These are phyloP conservation scores for Ceratobasidium sp. DNA, from an alignment of 1,284 basidiomycete species.

Conservation along the genomic window DNA sequence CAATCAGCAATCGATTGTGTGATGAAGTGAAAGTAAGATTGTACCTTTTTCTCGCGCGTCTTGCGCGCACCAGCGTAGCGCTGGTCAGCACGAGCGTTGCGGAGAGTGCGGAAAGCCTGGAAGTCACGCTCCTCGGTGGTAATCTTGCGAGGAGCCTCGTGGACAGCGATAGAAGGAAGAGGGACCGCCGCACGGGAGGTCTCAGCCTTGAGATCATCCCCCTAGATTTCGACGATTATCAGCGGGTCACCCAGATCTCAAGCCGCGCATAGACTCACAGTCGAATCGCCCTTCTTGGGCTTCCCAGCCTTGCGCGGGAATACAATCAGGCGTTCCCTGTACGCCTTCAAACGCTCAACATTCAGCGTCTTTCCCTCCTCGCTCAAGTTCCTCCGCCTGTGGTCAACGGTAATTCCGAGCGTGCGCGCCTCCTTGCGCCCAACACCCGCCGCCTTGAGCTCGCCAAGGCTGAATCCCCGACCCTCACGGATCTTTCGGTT, in stretches of 20 bases:
- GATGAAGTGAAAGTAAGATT: slow-evolving; percentile 48
- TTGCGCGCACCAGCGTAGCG: slow-evolving; percentile 91
- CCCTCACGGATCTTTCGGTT: slow-evolving; percentile 98
- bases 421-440: slow-evolving; percentile 93
- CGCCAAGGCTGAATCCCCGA: slow-evolving; percentile 94
- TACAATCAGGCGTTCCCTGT: slow-evolving; percentile 88
- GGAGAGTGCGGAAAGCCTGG: slow-evolving; percentile 90
- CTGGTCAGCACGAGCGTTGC: slow-evolving; percentile 83
- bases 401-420: slow-evolving; percentile 96
- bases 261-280: slow-evolving; percentile 64
- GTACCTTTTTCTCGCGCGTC: slow-evolving; percentile 78
- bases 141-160: slow-evolving; percentile 93
- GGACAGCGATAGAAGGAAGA: slow-evolving; percentile 72
- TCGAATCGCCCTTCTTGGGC: slow-evolving; percentile 94
- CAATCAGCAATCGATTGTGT: slow-evolving; percentile 16
- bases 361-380: slow-evolving; percentile 98
- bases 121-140: slow-evolving; percentile 91
- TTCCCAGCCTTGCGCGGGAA: slow-evolving; percentile 97
- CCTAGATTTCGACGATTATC: slow-evolving; percentile 59
- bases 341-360: slow-evolving; percentile 93
- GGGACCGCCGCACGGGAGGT: slow-evolving; percentile 80
- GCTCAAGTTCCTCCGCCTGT: slow-evolving; percentile 95
- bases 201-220: slow-evolving; percentile 83
- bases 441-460: slow-evolving; percentile 97
- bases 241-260: slow-evolving; percentile 38